These are phyloP conservation scores for Paraphaeosphaeria sporulosa DNA, from an alignment of 2,329 filamentous ascomycete genomes.

Conservation along the genomic window DNA sequence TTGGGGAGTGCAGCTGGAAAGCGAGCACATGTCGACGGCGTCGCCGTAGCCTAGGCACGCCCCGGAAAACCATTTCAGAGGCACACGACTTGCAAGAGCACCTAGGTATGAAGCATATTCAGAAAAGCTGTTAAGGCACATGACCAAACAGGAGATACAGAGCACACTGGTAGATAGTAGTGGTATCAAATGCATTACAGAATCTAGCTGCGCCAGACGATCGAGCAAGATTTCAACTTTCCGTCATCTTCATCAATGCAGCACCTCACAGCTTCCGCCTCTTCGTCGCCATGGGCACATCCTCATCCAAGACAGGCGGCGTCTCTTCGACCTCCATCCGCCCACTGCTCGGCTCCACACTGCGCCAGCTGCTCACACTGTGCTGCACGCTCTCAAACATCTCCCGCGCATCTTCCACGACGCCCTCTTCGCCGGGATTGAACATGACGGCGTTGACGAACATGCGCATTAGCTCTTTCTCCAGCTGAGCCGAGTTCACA, in stretches of 20 bases:
- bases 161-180: neutral
- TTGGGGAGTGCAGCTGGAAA: no score
- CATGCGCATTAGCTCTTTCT: slow-evolving; percentile 94
- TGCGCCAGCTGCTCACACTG: slow-evolving; percentile 76
- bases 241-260: no score
- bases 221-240: neutral
- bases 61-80: neutral
- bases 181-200: slow-evolving; percentile 7
- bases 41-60: no score
- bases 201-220: neutral
- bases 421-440: slow-evolving; percentile 88
- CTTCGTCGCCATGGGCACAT: slow-evolving; percentile 31
- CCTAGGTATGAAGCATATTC: no score
- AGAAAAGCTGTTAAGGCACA: neutral
- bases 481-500: slow-evolving; percentile 90
- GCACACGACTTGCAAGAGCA: neutral
- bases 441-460: slow-evolving; percentile 99
- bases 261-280: slow-evolving; percentile 35
- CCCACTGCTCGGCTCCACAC: slow-evolving; percentile 63
- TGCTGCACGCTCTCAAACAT: slow-evolving; percentile 91
- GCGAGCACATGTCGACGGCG: no score
- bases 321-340: slow-evolving; percentile 42
- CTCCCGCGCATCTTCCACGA: slow-evolving; percentile 85
- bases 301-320: slow-evolving; percentile 35
- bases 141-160: neutral